phyloP scores from a whole-genome alignment of 2,329 filamentous ascomycete species.

The Cercospora beticola region DNA sequence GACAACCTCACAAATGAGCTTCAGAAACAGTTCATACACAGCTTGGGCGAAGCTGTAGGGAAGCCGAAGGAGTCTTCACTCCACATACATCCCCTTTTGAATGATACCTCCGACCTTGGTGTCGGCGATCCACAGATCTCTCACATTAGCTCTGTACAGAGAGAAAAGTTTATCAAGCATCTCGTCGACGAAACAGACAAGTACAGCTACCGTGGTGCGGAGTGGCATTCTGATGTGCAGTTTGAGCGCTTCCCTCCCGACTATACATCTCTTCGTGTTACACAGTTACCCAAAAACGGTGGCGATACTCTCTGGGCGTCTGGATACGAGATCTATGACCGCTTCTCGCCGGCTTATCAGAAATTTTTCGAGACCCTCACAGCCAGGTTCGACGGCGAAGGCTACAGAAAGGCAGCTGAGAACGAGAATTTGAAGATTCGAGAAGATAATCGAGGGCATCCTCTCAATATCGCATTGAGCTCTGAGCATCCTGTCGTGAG shows the following conservation, averaged over 20 bases:
- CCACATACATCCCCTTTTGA: slow-evolving; percentile 61
- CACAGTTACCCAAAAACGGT: slow-evolving; percentile 57
- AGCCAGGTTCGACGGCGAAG: slow-evolving; percentile 45
- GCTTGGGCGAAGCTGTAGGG: slow-evolving; percentile 59
- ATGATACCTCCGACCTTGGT: slow-evolving; percentile 44
- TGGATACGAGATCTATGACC: slow-evolving; percentile 66
- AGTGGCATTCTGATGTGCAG: slow-evolving; percentile 61
- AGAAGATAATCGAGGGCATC: slow-evolving; percentile 25
- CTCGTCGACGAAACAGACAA: slow-evolving; percentile 45
- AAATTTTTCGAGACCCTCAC: slow-evolving; percentile 60
- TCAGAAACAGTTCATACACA: slow-evolving; percentile 62
- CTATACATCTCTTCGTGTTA: slow-evolving; percentile 60
- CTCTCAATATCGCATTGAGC: slow-evolving; percentile 27
- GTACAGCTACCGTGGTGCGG: slow-evolving; percentile 49
- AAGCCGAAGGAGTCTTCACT: slow-evolving; percentile 58
- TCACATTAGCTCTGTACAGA: slow-evolving; percentile 38
- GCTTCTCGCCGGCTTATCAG: slow-evolving; percentile 57
- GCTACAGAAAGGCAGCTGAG: slow-evolving; percentile 36
- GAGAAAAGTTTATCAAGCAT: slow-evolving; percentile 34
- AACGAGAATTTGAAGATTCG: slow-evolving; percentile 21
- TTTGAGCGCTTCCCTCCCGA: slow-evolving; percentile 65
- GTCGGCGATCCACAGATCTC: slow-evolving; percentile 43
- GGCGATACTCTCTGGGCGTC: slow-evolving; percentile 65
- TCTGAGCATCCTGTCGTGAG: slow-evolving; percentile 1
- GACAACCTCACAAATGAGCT: slow-evolving; percentile 60